Percentiles rank a stretch among this genome's conserved stretches.
These are phyloP conservation scores for Boletus rubescentipes DNA, from an alignment of 768 basidiomycete genomes.

Conservation along the genomic window DNA sequence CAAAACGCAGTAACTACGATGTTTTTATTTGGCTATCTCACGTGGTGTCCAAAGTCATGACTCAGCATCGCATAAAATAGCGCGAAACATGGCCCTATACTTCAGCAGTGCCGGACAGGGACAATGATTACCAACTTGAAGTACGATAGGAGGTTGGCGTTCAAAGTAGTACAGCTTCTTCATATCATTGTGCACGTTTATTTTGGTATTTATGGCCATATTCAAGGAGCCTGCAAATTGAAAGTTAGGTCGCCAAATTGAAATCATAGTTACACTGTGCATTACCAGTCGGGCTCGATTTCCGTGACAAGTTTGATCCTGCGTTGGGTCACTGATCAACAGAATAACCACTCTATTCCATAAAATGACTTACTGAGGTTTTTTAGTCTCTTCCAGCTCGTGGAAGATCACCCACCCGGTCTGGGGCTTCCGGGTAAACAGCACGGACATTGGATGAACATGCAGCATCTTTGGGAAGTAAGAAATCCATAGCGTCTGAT, in stretches of 20 bases:
- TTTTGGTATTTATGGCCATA: constrained; percentile 49
- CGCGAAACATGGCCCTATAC: not conserved
- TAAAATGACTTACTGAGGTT: constrained; percentile 65
- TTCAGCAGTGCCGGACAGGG: too few relatives aligned
- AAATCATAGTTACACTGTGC: constrained; percentile 3
- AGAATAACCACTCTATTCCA: not conserved
- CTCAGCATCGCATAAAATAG: too few relatives aligned
- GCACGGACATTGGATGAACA: constrained; percentile 90
- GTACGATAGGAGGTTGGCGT: too few relatives aligned
- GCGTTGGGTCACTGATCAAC: constrained; percentile 7
- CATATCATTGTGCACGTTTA: constrained; percentile 21
- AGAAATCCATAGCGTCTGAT: not conserved
- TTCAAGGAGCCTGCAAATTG: constrained; percentile 42
- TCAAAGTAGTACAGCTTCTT: not conserved
- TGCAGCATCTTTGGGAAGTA: constrained; percentile 60
- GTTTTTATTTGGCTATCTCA: constrained; percentile 16
- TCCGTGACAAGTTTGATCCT: constrained; percentile 93
- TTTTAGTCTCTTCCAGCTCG: constrained; percentile 96
- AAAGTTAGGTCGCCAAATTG: constrained; percentile 1
- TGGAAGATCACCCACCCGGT: constrained; percentile 95
- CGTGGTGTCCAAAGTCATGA: too few relatives aligned
- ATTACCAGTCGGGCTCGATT: constrained; percentile 91
- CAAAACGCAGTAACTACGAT: not conserved
- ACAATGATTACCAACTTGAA: too few relatives aligned
- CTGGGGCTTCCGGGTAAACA: constrained; percentile 89